phyloP scores from a whole-genome alignment of 306 rosid genomes.

The Urtica urens region DNA sequence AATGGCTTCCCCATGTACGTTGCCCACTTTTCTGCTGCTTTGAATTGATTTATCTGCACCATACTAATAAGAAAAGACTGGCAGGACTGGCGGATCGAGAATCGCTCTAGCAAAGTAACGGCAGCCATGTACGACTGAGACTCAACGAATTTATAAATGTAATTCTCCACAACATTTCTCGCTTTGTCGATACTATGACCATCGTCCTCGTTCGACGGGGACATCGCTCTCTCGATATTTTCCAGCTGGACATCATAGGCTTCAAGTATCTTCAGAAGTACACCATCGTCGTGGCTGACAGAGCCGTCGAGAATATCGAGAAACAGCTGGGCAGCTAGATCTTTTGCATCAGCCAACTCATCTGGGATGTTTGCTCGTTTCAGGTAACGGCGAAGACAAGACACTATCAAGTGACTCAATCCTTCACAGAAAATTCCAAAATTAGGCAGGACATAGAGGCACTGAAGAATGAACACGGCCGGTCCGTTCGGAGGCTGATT shows the following conservation, averaged over 20 bases:
- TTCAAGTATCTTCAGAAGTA: slow-evolving; percentile 60
- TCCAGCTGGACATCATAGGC: slow-evolving; percentile 49
- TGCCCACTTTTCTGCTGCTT: slow-evolving; percentile 97
- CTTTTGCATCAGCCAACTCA: slow-evolving; percentile 39
- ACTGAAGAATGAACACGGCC: slow-evolving; percentile 59
- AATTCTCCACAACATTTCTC: slow-evolving; percentile 40
- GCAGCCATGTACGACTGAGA: slow-evolving; percentile 53
- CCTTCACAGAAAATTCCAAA: slow-evolving; percentile 59
- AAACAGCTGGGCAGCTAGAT: slow-evolving; percentile 58
- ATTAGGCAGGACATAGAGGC: slow-evolving; percentile 65
- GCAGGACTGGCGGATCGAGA: slow-evolving; percentile 50
- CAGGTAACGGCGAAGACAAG: slow-evolving; percentile 54
- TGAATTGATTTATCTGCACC: slow-evolving; percentile 56
- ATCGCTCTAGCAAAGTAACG: slow-evolving; percentile 73
- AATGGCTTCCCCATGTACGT: slow-evolving; percentile 74
- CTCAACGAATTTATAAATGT: slow-evolving; percentile 45
- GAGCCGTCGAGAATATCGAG: slow-evolving; percentile 56
- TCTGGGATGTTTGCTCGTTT: slow-evolving; percentile 30
- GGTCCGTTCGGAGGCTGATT: slow-evolving; percentile 87
- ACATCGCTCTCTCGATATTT: slow-evolving; percentile 51
- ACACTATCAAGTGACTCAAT: slow-evolving; percentile 75
- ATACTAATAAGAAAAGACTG: slow-evolving; percentile 56
- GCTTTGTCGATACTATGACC: slow-evolving; percentile 34
- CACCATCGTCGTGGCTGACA: slow-evolving; percentile 57
- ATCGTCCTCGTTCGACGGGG: slow-evolving; percentile 28